These are phyloP conservation scores for Mollisiaceae sp. DNA, from an alignment of 2,329 filamentous ascomycete species.

Conservation along the genomic window DNA sequence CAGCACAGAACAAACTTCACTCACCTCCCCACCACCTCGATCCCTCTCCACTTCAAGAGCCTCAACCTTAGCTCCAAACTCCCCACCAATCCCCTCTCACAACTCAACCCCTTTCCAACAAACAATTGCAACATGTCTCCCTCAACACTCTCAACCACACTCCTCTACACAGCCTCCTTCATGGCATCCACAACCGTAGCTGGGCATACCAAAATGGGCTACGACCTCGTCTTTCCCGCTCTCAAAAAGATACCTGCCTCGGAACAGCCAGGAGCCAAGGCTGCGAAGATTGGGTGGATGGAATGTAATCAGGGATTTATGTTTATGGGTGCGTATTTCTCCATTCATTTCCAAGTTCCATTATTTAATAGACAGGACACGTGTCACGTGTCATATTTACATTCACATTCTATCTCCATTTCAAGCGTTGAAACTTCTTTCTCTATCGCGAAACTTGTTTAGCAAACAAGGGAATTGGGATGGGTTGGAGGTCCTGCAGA, in stretches of 20 bases:
- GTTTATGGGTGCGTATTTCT: slow-evolving; percentile 21
- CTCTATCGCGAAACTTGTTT: no score
- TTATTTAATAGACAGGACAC: neutral
- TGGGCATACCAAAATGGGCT: slow-evolving; percentile 31
- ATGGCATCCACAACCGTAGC: slow-evolving; percentile 9
- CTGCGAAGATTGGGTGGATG: slow-evolving; percentile 29
- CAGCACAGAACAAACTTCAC: neutral
- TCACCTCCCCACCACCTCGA: neutral
- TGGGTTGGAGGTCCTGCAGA: no score
- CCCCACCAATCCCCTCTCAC: neutral
- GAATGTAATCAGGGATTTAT: slow-evolving; percentile 26
- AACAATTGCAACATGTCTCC: neutral
- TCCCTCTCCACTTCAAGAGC: neutral
- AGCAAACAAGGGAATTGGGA: no score
- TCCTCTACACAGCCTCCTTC: slow-evolving; percentile 26
- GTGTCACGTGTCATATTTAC: neutral
- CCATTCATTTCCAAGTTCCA: neutral
- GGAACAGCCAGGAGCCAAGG: slow-evolving; percentile 8
- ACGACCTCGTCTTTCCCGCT: slow-evolving; percentile 25
- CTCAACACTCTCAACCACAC: slow-evolving; percentile 16
- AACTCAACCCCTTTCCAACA: neutral
- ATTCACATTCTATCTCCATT: neutral
- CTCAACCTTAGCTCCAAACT: neutral
- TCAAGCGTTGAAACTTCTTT: no score
- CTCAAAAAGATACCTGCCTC: slow-evolving; percentile 12